Conservation (phyloP, 2,329 filamentous ascomycete genomes). For the Trichoderma koningiopsis region DNA sequence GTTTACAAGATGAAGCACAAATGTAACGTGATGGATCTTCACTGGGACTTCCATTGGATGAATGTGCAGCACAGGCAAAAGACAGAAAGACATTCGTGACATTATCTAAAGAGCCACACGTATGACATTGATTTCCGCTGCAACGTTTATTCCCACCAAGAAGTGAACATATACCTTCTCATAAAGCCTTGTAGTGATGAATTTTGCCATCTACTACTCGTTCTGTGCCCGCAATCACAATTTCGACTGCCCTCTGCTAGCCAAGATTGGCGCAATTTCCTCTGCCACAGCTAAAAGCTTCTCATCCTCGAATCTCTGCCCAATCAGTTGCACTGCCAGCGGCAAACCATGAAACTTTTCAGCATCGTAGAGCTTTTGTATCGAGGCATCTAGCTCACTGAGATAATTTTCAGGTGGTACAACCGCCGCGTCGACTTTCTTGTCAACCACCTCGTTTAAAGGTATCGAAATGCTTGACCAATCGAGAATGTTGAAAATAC, state of each 20-base stretch:
- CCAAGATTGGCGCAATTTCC: background rate
- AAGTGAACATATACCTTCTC: background rate
- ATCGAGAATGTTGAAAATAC: background rate
- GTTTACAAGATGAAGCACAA: background rate
- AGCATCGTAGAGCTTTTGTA: background rate
- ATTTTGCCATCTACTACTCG: background rate
- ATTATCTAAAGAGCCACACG: background rate
- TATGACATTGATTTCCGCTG: background rate
- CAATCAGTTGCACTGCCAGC: background rate
- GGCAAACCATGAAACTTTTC: background rate
- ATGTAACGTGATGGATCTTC: background rate
- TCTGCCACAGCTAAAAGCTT: background rate
- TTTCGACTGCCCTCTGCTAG: background rate
- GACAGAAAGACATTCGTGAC: background rate
- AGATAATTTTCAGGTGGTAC: background rate
- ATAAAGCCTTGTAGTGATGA: background rate
- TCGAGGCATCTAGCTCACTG: background rate
- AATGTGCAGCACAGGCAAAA: background rate
- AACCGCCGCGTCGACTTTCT: background rate
- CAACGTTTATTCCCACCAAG: too few species aligned
- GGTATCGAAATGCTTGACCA: constrained; percentile 4
- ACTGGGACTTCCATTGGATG: rapidly evolving
- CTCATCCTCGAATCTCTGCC: constrained; percentile 1
- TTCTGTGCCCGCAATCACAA: background rate
- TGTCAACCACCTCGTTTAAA: background rate